Base-by-base conservation (phyloP, 2,329 filamentous ascomycete genomes). In the Fusarium albosuccineum region DNA sequence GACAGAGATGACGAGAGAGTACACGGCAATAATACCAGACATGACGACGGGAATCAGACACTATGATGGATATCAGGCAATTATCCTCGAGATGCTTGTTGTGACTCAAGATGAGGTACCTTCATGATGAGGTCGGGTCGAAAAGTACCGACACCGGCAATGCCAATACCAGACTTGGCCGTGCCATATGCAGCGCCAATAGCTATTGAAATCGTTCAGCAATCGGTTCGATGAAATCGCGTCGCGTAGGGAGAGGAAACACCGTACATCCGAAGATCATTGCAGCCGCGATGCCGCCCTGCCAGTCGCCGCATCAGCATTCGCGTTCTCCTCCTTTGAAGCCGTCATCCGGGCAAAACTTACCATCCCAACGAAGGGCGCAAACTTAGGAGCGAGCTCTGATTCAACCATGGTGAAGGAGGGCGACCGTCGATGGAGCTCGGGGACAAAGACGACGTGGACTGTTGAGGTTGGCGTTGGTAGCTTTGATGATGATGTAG, bases 1-100 rank as follows among this genome's bases (percentile, higher is more conserved):
- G 76, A 99, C 96, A 16, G 95, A 92, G 72, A 99, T 94, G 75
- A 99, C 96, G 73, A 99, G 92, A 52, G 94, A 93, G 83, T 99
- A 99, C 71, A 99, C 96, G 60, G 96, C 96, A 76, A 99, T 93
- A 78, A 99, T 99, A 88, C 96, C 96, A 73, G 96, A 97, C 96
- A 99, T 99, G 84, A 99, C 91, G 70, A 96, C 92, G 66, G 92
- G 92, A 72, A 95, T 94, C 54, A 95, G 83, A 59, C 91, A 94
- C 92, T 94, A 73, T 9, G 37, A 40, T n/a, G 26, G 9, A 16
- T 49, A 62, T 73, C 58, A 72, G 70, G 55, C 6, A 33, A 54
- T 34, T 17, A 22, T 37, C 27, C 16, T 53, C 26, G 45, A 4
- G 11, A n/a, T 13, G 29, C 37, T 34, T 42, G 44, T 9, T 13